Conservation (phyloP, 345 rosid genomes). For the Rhodamnia argentea region DNA sequence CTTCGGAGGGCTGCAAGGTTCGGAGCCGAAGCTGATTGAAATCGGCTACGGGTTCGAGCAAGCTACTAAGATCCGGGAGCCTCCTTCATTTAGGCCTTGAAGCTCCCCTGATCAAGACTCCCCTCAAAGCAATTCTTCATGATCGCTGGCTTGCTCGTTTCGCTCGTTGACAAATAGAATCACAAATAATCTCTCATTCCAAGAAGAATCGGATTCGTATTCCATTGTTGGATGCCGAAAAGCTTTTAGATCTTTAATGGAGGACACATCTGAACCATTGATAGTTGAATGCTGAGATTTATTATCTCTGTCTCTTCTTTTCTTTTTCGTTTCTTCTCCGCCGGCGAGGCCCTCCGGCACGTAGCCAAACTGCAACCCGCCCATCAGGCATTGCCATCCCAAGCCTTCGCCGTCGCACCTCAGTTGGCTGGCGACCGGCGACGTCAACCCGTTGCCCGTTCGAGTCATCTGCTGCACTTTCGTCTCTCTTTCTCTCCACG, state of each 20-base stretch:
- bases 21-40: slow-evolving; percentile 70
- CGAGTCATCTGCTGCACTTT: not conserved
- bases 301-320: not conserved
- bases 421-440: not conserved
- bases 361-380: not conserved
- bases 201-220: not conserved
- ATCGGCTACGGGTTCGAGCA: slow-evolving; percentile 69
- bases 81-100: slow-evolving; percentile 27
- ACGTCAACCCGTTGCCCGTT: not conserved
- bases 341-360: no score
- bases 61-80: slow-evolving; percentile 48
- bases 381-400: not conserved
- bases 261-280: not conserved
- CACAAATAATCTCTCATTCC: not conserved
- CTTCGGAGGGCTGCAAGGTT: slow-evolving; percentile 55
- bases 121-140: not conserved
- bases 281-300: not conserved
- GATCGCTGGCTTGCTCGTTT: not conserved
- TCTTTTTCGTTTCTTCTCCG: no score
- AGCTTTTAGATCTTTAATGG: not conserved
- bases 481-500: not conserved
- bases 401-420: not conserved
- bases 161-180: not conserved
- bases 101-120: not conserved
- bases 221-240: not conserved